Base-by-base conservation (phyloP, 2,329 filamentous ascomycete species). In the Aspergillus quadrilineatus region DNA sequence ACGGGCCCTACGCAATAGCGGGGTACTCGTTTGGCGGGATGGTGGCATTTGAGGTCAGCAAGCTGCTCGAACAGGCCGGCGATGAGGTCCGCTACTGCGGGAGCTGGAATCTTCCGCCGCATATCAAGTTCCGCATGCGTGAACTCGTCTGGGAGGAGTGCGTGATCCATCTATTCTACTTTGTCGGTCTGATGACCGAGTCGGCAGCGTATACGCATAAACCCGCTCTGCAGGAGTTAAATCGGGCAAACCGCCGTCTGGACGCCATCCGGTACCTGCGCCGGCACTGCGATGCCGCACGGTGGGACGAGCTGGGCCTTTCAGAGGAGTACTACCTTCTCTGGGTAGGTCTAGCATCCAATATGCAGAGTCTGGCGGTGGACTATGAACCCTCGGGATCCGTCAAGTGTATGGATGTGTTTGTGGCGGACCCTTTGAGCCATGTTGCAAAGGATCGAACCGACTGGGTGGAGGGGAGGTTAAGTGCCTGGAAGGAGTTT, bases 351-450 rank as follows among this genome's bases (percentile, higher is more conserved):
- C 32, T 34, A 7, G 32, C 32, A 12, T 34, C 32, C 2, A 34
- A 12, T 34, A 34, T 34, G 32, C 32, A 34, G 32, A 12, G 7
- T 8, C 32, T 34, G 7, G 32, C 32, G 17, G 48, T 62, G 0
- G 70, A 79, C 14, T 81, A 80, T 59, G 74, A 80, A 47, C 78
- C 78, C 1, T n/a, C 15, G 0, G 77, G 77, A 0, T 54, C 26
- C 0, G 71, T 80, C 0, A 53, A 56, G 0, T 12, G 34, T 1
- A 72, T 80, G 46, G 78, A 81, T 62, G 67, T 80, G 1, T 80
- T 81, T 55, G 69, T 73, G 29, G 71, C 70, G 1, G 61, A 64
- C 6, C 76, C 77, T 12, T 17, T 48, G 29, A 48, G 45, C 45
- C 45, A 48, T 48, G 45, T 48, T 32, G 45, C 45, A 29, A 48